Percentiles rank a stretch among this genome's conserved stretches.
phyloP scores from a whole-genome alignment of 2,329 filamentous ascomycete genomes.

The Escovopsis sp. region DNA sequence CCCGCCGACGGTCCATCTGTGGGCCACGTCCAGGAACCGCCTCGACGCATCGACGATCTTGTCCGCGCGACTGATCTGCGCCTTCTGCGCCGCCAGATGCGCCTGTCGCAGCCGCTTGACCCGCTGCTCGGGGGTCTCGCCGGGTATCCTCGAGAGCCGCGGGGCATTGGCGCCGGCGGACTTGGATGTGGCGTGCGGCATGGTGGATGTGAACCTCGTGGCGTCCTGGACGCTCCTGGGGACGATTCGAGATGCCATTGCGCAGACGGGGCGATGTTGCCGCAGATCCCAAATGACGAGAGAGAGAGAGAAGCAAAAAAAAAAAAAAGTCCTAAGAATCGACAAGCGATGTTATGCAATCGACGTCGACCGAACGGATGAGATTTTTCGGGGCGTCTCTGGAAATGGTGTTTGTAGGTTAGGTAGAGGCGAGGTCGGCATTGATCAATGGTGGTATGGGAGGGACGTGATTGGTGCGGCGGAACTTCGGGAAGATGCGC shows the following conservation, averaged over 20 bases:
- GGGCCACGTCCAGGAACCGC: conserved; percentile 39
- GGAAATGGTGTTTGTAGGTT: too few relatives aligned
- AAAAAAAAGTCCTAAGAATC: not conserved
- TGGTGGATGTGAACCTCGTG: conserved; percentile 49
- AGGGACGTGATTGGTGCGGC: conserved; percentile 21
- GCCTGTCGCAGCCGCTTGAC: conserved; percentile 54
- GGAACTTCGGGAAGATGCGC: conserved; percentile 16
- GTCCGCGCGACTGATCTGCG: conserved; percentile 39
- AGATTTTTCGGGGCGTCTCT: conserved; percentile 20
- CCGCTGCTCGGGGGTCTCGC: conserved; percentile 54
- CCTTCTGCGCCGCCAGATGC: conserved; percentile 49
- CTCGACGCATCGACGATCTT: conserved; percentile 32
- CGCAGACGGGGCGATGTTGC: not conserved
- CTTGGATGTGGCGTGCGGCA: conserved; percentile 52
- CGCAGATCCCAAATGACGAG: not conserved
- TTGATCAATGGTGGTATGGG: conserved; percentile 12
- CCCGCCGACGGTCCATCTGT: conserved; percentile 38
- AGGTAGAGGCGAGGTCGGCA: too few relatives aligned
- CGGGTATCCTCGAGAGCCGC: conserved; percentile 17
- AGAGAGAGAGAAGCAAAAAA: not conserved
- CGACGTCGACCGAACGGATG: conserved; percentile 5
- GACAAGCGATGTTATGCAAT: not conserved
- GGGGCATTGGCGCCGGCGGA: conserved; percentile 19
- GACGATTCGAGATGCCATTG: conserved; percentile 29
- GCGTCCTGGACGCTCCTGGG: conserved; percentile 64